A percentile compares a stretch with the other conserved stretches of the same genome.
phyloP scores from a whole-genome alignment of 441 rosid species.

The Biscutella laevigata region DNA sequence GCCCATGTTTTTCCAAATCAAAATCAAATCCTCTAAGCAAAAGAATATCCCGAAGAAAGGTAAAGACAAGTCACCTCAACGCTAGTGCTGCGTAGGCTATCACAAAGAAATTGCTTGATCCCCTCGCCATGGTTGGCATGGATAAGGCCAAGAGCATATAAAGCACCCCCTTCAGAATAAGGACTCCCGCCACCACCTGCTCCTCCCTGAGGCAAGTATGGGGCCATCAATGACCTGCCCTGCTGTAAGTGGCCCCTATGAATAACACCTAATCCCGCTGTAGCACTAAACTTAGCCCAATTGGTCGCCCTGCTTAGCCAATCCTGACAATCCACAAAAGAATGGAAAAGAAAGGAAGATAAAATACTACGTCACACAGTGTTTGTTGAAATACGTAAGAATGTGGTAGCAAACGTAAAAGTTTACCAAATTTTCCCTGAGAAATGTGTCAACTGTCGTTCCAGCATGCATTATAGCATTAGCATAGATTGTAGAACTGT shows the following conservation, averaged over 20 bases:
- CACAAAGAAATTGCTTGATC: slow-evolving; percentile 80
- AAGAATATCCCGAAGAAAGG: background rate
- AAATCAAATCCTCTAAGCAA: background rate
- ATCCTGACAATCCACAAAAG: slow-evolving; percentile 43
- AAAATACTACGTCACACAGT: background rate
- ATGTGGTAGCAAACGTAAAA: background rate
- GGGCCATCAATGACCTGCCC: slow-evolving; percentile 86
- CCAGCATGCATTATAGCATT: slow-evolving; percentile 98
- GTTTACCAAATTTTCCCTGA: slow-evolving; percentile 75
- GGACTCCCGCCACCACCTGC: slow-evolving; percentile 87
- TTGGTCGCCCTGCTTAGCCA: slow-evolving; percentile 93
- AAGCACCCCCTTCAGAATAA: slow-evolving; percentile 91
- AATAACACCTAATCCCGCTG: slow-evolving; percentile 92
- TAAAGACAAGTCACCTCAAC: slow-evolving; percentile 53
- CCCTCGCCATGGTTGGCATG: slow-evolving; percentile 98
- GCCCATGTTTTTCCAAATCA: background rate
- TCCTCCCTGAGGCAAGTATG: slow-evolving; percentile 89
- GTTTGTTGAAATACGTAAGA: background rate
- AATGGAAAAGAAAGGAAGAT: slow-evolving; percentile 6
- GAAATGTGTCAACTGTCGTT: slow-evolving; percentile 82
- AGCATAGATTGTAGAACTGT: slow-evolving; percentile 86
- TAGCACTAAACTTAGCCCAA: slow-evolving; percentile 96
- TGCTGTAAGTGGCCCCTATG: slow-evolving; percentile 86
- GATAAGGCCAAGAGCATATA: slow-evolving; percentile 87
- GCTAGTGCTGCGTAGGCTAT: slow-evolving; percentile 66